These are phyloP conservation scores for Cetraspora pellucida DNA, from an alignment of 192 early-diverging fungal genomes.

Conservation along the genomic window DNA sequence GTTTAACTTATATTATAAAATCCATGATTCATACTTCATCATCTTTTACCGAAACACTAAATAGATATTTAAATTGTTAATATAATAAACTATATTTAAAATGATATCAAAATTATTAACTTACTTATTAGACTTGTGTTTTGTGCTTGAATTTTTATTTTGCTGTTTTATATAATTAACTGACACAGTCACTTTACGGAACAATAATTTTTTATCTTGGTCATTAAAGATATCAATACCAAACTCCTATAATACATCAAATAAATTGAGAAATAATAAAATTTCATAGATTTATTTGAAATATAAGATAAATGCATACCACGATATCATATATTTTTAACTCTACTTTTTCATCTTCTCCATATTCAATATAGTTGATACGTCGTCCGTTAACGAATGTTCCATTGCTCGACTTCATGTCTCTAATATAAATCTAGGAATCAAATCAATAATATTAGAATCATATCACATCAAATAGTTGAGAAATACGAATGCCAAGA, in stretches of 20 bases:
- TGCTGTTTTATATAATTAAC: background rate
- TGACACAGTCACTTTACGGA: slow-evolving; percentile 11
- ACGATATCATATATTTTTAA: background rate
- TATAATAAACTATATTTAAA: background rate
- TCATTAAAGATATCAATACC: slow-evolving; percentile 32
- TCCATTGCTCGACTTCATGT: slow-evolving; percentile 79
- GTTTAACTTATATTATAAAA: too few species aligned
- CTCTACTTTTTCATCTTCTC: background rate
- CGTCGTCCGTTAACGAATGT: slow-evolving; percentile 78
- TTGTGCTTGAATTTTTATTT: background rate
- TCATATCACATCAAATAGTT: background rate
- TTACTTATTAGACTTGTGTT: background rate
- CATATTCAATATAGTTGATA: slow-evolving; percentile 55
- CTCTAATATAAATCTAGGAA: slow-evolving; percentile 66
- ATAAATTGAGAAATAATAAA: background rate
- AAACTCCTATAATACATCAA: slow-evolving; percentile 17
- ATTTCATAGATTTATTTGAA: background rate
- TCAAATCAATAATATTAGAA: background rate
- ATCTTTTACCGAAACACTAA: too few species aligned
- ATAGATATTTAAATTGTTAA: too few species aligned
- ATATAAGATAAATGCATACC: too few species aligned
- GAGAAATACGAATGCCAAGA: background rate
- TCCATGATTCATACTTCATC: too few species aligned
- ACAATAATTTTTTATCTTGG: slow-evolving; percentile 5
- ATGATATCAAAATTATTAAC: background rate